Evolutionary conservation across 495 filamentous ascomycete species (phyloP).

Genomic region (Evernia prunastri): DNA sequence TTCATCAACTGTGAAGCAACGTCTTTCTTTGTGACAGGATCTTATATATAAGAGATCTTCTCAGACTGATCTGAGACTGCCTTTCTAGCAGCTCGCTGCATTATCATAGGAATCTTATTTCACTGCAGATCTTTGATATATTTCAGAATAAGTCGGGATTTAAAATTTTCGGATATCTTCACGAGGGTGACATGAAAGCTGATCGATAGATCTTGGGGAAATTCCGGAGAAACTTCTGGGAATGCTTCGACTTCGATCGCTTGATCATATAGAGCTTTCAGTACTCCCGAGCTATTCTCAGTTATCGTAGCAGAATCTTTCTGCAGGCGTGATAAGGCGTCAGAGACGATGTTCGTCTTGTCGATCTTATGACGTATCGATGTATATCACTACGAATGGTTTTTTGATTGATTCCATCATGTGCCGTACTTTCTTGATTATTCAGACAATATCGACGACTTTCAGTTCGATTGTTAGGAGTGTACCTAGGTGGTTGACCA

Average conservation of each 20-base stretch:
- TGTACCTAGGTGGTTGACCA: no score
- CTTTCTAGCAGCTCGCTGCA: no score
- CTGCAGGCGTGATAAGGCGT: neutral
- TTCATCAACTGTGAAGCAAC: no score
- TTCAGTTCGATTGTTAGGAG: no score
- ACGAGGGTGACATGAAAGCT: neutral
- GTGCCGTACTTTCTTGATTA: no score
- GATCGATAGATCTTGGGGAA: neutral
- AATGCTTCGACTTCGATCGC: no score
- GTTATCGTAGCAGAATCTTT: neutral
- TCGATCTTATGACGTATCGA: conserved; percentile 4
- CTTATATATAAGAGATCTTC: no score
- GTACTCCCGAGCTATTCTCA: no score
- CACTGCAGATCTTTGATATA: neutral
- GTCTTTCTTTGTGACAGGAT: no score
- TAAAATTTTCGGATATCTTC: conserved; percentile 9
- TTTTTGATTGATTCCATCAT: neutral
- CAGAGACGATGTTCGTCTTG: neutral
- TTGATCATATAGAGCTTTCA: no score
- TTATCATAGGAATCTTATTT: neutral
- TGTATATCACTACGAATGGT: neutral
- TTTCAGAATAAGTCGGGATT: neutral
- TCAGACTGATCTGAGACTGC: no score
- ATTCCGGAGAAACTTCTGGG: no score
- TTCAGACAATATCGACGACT: conserved; percentile 10